Evolutionary conservation across 164 flowering plant species (phyloP), one percentile per base, ranked within the genome.

Genomic region (Stephania cephalantha): DNA sequence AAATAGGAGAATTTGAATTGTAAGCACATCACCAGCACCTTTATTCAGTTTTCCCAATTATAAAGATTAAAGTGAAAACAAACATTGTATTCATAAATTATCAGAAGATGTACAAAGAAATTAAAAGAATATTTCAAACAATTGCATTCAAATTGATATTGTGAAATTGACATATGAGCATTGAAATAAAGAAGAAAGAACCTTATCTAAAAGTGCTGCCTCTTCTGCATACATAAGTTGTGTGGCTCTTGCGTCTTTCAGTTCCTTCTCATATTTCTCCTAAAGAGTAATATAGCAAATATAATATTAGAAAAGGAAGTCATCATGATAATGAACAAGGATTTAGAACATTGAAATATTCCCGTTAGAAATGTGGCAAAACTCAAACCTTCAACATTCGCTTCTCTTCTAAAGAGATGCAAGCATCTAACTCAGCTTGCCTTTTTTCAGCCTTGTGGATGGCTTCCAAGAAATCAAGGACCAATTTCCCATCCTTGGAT

Each of bases 161-260:
- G 13, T 50, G 15, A 15, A 50, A 50, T 50, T 50, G 55, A 50
- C 55, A 9, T 50, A 50, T 9, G 15, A 50, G 55, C 55, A 61
- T 9, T 61, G 66, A 18, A 58, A 61, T 25, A 7, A 48, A 48
- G 53, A 50, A 50, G 55, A 30, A 9, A 68, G 12, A 72, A 96
- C 99, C 98, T 96, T 91, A 63, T 96, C 95, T 79, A 96, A 79
- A 58, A 94, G 85, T 22, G 97, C 95, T 61, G 88, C 95, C 83
- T 95, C 92, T 86, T 96, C 98, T 71, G 95, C 97, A 86, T 84
- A 94, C 98, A 94, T 94, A 63, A 96, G 90, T 82, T 94, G 90
- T 79, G 92, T 88, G 12, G 90, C 98, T 84, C 91, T 86, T 31
- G 91, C 91, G 88, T 96, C 99, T 84, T 88, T 91, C 71, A 94